These are phyloP conservation scores for Daphne laureola DNA, from an alignment of 441 rosid species.

Conservation along the genomic window DNA sequence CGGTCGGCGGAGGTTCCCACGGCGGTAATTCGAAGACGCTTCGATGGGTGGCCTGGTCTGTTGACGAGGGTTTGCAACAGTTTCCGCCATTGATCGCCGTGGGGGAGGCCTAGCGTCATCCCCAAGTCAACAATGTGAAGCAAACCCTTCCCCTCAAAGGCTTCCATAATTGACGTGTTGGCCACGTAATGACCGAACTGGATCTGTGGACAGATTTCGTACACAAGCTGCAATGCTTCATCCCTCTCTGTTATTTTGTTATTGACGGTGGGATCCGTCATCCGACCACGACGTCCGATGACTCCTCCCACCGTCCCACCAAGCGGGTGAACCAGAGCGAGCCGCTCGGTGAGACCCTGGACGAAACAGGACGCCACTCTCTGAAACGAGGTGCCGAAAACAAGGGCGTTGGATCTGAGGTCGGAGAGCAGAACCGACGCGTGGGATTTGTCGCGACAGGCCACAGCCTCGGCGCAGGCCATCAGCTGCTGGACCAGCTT, in stretches of 20 bases:
- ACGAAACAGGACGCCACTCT: conserved; percentile 38
- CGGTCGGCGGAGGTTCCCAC: conserved; percentile 19
- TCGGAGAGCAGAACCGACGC: conserved; percentile 28
- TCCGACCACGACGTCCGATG: neutral
- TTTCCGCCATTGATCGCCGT: conserved; percentile 33
- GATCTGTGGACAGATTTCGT: conserved; percentile 37
- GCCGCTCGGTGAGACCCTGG: conserved; percentile 33
- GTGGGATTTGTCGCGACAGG: conserved; percentile 30
- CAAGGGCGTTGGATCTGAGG: conserved; percentile 27
- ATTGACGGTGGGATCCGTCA: too few species aligned
- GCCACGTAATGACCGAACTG: conserved; percentile 39
- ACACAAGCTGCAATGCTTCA: conserved; percentile 30
- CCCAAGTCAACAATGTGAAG: conserved; percentile 42
- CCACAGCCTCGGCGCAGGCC: conserved; percentile 37
- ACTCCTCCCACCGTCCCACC: conserved; percentile 27
- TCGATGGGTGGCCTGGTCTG: conserved; percentile 20
- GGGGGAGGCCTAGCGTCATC: conserved; percentile 31
- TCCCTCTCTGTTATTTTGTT: too few species aligned
- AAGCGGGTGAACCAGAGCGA: conserved; percentile 30
- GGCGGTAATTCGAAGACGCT: conserved; percentile 28
- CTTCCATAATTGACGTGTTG: conserved; percentile 36
- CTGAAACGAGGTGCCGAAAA: conserved; percentile 38
- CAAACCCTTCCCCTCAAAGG: conserved; percentile 49
- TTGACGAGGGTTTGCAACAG: conserved; percentile 26
- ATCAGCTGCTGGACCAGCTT: conserved; percentile 41